Evolutionary conservation across 306 rosid species (phyloP).

Genomic region (Cucurbita pepo): DNA sequence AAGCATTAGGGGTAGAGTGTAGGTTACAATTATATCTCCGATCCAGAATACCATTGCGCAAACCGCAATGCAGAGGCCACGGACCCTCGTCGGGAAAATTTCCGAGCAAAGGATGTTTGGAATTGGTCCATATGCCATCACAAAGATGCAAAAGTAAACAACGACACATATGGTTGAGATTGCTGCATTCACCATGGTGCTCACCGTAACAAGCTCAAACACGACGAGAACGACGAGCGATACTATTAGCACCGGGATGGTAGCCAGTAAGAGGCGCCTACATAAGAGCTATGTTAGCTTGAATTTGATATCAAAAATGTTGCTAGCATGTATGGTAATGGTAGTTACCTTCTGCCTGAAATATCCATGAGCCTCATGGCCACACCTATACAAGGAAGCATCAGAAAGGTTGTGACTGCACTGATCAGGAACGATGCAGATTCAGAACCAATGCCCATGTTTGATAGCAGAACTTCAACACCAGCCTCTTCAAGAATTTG

Average conservation of each 20-base stretch:
- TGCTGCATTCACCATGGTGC: slow-evolving; percentile 36
- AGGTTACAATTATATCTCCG: slow-evolving; percentile 55
- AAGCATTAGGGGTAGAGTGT: slow-evolving; percentile 52
- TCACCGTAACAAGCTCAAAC: slow-evolving; percentile 20
- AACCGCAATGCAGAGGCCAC: slow-evolving; percentile 70
- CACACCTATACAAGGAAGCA: slow-evolving; percentile 63
- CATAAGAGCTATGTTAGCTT: slow-evolving; percentile 8
- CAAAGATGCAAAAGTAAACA: slow-evolving; percentile 48
- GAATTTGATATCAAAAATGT: not conserved
- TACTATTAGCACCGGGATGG: slow-evolving; percentile 54
- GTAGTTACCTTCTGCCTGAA: slow-evolving; percentile 50
- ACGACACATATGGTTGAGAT: slow-evolving; percentile 49
- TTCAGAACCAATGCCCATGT: slow-evolving; percentile 35
- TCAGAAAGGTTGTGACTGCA: slow-evolving; percentile 61
- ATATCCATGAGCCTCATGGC: slow-evolving; percentile 71
- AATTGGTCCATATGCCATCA: slow-evolving; percentile 61
- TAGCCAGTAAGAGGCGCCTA: slow-evolving; percentile 48
- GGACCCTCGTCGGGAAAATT: slow-evolving; percentile 70
- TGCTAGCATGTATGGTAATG: not conserved
- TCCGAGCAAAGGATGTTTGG: slow-evolving; percentile 71
- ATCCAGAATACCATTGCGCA: slow-evolving; percentile 59
- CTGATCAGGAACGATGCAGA: slow-evolving; percentile 70
- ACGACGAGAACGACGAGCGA: slow-evolving; percentile 38
- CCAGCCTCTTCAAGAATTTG: slow-evolving; percentile 79
- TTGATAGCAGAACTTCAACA: slow-evolving; percentile 52